Conservation (phyloP, 306 rosid species). For the Vigna radiata region DNA sequence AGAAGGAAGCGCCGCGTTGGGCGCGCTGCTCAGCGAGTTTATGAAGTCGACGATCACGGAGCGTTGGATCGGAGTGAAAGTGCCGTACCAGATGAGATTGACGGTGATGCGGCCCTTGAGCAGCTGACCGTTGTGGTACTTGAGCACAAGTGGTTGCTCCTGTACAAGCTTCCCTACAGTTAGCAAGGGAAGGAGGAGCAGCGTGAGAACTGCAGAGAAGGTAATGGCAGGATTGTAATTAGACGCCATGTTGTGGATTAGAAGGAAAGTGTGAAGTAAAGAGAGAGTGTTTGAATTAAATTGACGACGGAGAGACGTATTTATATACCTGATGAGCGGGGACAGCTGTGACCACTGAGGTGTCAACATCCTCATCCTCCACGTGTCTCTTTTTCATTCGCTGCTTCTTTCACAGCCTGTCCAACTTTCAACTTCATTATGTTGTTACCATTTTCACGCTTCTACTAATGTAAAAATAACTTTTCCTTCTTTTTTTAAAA, state of each 20-base stretch:
- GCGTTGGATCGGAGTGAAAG: conserved; percentile 76
- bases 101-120: conserved; percentile 80
- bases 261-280: not conserved
- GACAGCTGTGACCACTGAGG: conserved; percentile 57
- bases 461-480: no score
- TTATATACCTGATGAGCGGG: conserved; percentile 45
- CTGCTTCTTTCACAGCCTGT: conserved; percentile 49
- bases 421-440: not conserved
- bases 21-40: conserved; percentile 52
- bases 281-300: not conserved
- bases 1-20: conserved; percentile 49
- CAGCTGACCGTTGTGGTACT: conserved; percentile 88
- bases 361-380: conserved; percentile 18
- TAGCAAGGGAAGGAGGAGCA: conserved; percentile 6
- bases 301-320: not conserved
- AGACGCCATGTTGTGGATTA: conserved; percentile 39
- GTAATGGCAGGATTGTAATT: conserved; percentile 47
- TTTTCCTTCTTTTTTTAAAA: no score
- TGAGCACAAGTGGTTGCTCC: conserved; percentile 73
- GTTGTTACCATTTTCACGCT: not conserved
- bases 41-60: conserved; percentile 80
- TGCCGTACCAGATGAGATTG: conserved; percentile 87
- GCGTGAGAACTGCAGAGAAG: conserved; percentile 10
- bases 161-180: conserved; percentile 57
- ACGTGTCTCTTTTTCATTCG: conserved; percentile 42